Evolutionary conservation across 1,284 basidiomycete species (phyloP).

Genomic region (Filobasidium uniguttulatum): DNA sequence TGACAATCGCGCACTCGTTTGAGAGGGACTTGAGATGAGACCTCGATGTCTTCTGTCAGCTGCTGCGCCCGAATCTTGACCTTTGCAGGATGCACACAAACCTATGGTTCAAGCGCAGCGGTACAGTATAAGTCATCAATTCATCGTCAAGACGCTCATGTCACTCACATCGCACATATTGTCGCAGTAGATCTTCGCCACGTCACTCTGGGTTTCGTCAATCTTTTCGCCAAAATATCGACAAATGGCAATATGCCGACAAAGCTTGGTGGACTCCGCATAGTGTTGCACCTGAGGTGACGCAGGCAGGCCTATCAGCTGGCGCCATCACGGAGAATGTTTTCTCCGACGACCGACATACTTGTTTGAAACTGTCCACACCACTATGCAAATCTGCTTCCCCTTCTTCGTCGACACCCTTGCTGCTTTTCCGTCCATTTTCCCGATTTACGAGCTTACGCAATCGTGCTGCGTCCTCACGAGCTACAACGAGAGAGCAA

Average conservation of each 20-base stretch:
- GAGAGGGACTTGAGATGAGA: slow-evolving; percentile 28
- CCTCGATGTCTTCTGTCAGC: slow-evolving; percentile 43
- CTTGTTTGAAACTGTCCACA: slow-evolving; percentile 50
- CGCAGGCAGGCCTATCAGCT: neutral
- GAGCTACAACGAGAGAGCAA: slow-evolving; percentile 33
- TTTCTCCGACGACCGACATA: too few relatives aligned
- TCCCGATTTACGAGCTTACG: slow-evolving; percentile 44
- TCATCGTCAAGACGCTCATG: slow-evolving; percentile 40
- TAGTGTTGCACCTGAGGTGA: slow-evolving; percentile 38
- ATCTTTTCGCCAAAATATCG: slow-evolving; percentile 69
- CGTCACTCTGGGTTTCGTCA: slow-evolving; percentile 42
- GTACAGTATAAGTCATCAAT: neutral
- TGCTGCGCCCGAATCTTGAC: slow-evolving; percentile 41
- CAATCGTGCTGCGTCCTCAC: slow-evolving; percentile 54
- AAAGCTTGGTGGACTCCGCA: slow-evolving; percentile 50
- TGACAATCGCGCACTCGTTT: slow-evolving; percentile 26
- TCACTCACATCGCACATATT: slow-evolving; percentile 78
- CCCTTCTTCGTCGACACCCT: slow-evolving; percentile 10
- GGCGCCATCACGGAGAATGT: neutral
- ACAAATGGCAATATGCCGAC: slow-evolving; percentile 65
- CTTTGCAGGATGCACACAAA: slow-evolving; percentile 61
- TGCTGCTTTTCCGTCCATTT: slow-evolving; percentile 13
- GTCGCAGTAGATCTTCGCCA: slow-evolving; percentile 50
- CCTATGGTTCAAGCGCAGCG: slow-evolving; percentile 35
- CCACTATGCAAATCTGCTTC: slow-evolving; percentile 17